Conservation (phyloP, 768 basidiomycete species). For the Astraeus odoratus region DNA sequence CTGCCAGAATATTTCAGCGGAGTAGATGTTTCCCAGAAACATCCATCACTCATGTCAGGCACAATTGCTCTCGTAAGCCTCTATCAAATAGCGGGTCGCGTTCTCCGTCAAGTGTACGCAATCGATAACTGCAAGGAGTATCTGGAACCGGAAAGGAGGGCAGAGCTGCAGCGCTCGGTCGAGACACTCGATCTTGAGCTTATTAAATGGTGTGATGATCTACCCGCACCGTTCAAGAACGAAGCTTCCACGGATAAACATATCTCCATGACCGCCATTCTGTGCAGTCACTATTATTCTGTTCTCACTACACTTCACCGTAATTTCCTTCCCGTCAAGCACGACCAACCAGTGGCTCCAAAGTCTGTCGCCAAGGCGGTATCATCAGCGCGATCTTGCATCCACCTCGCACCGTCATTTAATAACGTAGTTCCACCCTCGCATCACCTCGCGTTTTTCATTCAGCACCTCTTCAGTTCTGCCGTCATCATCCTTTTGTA, state of each 20-base stretch:
- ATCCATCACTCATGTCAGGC: slow-evolving; percentile 74
- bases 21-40: slow-evolving; percentile 45
- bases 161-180: slow-evolving; percentile 70
- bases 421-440: slow-evolving; percentile 79
- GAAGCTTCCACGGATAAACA: slow-evolving; percentile 69
- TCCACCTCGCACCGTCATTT: slow-evolving; percentile 78
- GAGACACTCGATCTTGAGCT: slow-evolving; percentile 73
- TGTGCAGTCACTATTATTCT: slow-evolving; percentile 88
- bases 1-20: slow-evolving; percentile 68
- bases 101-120: slow-evolving; percentile 78
- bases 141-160: slow-evolving; percentile 66
- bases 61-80: slow-evolving; percentile 67
- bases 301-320: slow-evolving; percentile 83
- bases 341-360: slow-evolving; percentile 59
- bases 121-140: slow-evolving; percentile 71
- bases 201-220: slow-evolving; percentile 75
- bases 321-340: slow-evolving; percentile 76
- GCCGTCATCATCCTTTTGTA: slow-evolving; percentile 80
- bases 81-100: slow-evolving; percentile 79
- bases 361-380: slow-evolving; percentile 77
- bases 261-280: slow-evolving; percentile 77
- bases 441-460: slow-evolving; percentile 83
- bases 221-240: slow-evolving; percentile 71
- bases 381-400: slow-evolving; percentile 78
- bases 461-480: slow-evolving; percentile 85